These are phyloP conservation scores for Phytophthora megakarya DNA, from an alignment of 352 stramenopile genomes.

Conservation along the genomic window DNA sequence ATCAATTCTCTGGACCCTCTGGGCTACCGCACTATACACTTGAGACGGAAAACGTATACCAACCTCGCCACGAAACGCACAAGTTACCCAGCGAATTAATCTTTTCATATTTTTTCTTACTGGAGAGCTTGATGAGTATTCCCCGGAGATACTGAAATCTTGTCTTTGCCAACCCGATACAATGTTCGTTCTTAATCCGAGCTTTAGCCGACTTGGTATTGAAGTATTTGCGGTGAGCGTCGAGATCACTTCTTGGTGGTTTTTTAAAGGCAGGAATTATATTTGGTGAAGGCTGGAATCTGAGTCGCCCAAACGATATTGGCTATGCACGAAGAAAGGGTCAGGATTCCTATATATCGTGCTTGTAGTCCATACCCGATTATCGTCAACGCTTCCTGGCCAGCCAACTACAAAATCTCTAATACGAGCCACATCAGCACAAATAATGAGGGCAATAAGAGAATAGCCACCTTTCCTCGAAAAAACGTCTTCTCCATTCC, in stretches of 20 bases:
- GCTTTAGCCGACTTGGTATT: slow-evolving; percentile 22
- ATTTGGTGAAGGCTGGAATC: slow-evolving; percentile 24
- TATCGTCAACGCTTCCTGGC: slow-evolving; percentile 38
- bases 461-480: slow-evolving; percentile 32
- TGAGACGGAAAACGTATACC: no score
- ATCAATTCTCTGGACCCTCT: no score
- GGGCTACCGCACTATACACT: no score
- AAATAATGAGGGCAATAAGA: slow-evolving; percentile 25
- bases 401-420: slow-evolving; percentile 30
- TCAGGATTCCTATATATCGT: background rate
- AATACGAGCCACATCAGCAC: slow-evolving; percentile 29
- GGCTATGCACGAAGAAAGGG: background rate
- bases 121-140: no score
- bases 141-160: slow-evolving; percentile 23
- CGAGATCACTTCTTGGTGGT: background rate
- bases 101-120: slow-evolving; percentile 14
- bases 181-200: slow-evolving; percentile 31
- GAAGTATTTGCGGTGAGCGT: slow-evolving; percentile 9
- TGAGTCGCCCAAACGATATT: slow-evolving; percentile 36
- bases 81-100: slow-evolving; percentile 11
- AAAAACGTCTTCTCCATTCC: slow-evolving; percentile 42
- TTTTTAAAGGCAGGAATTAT: slow-evolving; percentile 32
- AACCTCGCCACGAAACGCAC: no score
- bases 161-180: slow-evolving; percentile 24
- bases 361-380: slow-evolving; percentile 30